These are phyloP conservation scores for Pythium phragmitis DNA, from an alignment of 352 stramenopile species.

Conservation along the genomic window DNA sequence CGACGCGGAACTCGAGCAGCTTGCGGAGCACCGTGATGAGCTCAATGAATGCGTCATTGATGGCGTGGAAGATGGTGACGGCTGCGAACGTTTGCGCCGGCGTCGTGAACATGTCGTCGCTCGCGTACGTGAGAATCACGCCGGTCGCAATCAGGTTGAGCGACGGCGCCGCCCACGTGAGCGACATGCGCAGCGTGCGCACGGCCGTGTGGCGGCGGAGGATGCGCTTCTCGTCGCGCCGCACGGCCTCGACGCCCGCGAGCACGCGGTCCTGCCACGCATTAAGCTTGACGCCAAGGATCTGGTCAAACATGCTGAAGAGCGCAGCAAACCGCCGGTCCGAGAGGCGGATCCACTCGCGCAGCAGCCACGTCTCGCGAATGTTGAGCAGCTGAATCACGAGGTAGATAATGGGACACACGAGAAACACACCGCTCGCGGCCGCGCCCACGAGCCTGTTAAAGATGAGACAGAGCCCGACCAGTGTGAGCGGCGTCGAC, in stretches of 20 bases:
- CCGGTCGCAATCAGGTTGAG: constrained; percentile 38
- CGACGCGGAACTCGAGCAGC: constrained; percentile 30
- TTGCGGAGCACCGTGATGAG: constrained; percentile 24
- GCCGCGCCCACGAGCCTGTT: constrained; percentile 22
- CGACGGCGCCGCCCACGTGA: constrained; percentile 38
- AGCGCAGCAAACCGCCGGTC: constrained; percentile 24
- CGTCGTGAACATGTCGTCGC: constrained; percentile 30
- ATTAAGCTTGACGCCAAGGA: constrained; percentile 45
- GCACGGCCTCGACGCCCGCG: constrained; percentile 36
- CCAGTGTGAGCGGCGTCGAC: constrained; percentile 34
- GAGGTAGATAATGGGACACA: constrained; percentile 44
- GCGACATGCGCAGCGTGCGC: constrained; percentile 33
- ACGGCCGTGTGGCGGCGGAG: constrained; percentile 27
- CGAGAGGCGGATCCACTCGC: constrained; percentile 23
- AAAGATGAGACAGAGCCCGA: constrained; percentile 33
- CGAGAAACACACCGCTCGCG: constrained; percentile 38
- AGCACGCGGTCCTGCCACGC: constrained; percentile 58
- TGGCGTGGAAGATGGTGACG: constrained; percentile 38
- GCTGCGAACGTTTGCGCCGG: constrained; percentile 37
- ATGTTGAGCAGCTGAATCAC: constrained; percentile 47
- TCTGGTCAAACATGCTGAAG: constrained; percentile 26
- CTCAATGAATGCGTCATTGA: constrained; percentile 36
- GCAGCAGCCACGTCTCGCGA: constrained; percentile 22
- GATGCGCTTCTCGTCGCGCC: constrained; percentile 37
- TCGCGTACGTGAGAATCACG: constrained; percentile 27